These are phyloP conservation scores for Macrolepiota dolichaula DNA, from an alignment of 768 basidiomycete genomes.

Conservation along the genomic window DNA sequence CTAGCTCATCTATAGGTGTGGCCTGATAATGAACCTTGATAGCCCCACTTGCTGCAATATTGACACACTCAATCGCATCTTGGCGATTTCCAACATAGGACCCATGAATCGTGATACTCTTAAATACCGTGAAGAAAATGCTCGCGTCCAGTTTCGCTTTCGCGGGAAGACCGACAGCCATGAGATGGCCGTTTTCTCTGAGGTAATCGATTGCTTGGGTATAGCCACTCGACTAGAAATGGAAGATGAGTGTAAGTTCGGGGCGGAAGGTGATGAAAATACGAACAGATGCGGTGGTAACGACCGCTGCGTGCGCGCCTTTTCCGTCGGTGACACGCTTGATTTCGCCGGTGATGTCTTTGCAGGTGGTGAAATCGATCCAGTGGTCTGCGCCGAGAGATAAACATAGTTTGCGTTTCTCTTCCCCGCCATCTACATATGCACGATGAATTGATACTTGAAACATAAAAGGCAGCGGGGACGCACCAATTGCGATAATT, in stretches of 20 bases:
- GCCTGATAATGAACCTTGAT: constrained; percentile 57
- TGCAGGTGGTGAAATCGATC: constrained; percentile 73
- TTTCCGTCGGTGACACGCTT: constrained; percentile 57
- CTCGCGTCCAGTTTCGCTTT: constrained; percentile 54
- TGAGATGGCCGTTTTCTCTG: constrained; percentile 65
- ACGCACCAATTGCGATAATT: constrained; percentile 68
- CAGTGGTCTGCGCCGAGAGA: constrained; percentile 70
- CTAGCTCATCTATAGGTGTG: constrained; percentile 48
- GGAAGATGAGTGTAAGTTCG: not conserved
- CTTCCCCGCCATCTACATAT: constrained; percentile 61
- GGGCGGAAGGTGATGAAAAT: not conserved
- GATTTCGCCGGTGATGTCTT: constrained; percentile 65
- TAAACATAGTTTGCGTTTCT: constrained; percentile 61
- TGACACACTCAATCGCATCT: constrained; percentile 78
- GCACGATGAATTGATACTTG: not conserved
- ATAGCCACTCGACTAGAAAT: constrained; percentile 33
- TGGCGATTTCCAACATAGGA: constrained; percentile 71
- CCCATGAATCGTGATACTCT: constrained; percentile 55
- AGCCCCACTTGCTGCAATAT: constrained; percentile 67
- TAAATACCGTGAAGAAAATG: constrained; percentile 71
- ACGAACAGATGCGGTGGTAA: constrained; percentile 52
- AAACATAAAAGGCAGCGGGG: not conserved
- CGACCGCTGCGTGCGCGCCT: constrained; percentile 70
- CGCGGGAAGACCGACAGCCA: constrained; percentile 77
- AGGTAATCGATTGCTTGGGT: constrained; percentile 72